phyloP scores from a whole-genome alignment of 2,329 filamentous ascomycete species.

The Grosmannia huntii region DNA sequence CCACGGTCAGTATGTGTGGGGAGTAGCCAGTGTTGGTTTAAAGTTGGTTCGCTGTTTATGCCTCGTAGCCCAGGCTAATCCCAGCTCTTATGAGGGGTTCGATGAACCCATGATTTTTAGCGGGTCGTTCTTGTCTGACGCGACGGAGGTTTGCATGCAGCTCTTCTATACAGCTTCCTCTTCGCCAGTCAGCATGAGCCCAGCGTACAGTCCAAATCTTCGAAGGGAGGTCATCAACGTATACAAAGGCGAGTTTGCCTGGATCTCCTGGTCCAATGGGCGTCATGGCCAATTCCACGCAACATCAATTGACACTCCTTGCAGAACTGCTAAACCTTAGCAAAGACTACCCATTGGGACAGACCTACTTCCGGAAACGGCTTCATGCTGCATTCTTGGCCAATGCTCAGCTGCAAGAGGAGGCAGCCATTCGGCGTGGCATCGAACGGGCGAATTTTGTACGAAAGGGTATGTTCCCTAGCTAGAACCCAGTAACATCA shows the following conservation, averaged over 20 bases:
- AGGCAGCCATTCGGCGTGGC: constrained; percentile 60
- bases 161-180: not conserved
- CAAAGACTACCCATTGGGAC: constrained; percentile 76
- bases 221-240: constrained; percentile 69
- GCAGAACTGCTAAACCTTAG: constrained; percentile 75
- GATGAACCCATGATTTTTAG: not conserved
- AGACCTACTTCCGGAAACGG: constrained; percentile 63
- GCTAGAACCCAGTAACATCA: not conserved
- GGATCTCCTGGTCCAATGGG: not conserved
- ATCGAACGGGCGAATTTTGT: constrained; percentile 76
- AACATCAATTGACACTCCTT: not conserved
- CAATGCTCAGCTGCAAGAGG: constrained; percentile 56
- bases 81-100: not conserved
- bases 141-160: not conserved
- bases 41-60: not conserved
- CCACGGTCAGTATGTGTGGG: not conserved
- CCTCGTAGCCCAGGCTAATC: not conserved
- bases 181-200: constrained; percentile 12
- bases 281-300: too few species aligned
- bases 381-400: constrained; percentile 77
- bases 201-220: constrained; percentile 40
- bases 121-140: not conserved
- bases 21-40: not conserved
- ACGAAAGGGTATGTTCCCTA: constrained; percentile 56
- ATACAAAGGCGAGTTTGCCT: constrained; percentile 59